Conservation (phyloP, 2,329 filamentous ascomycete species). For the Colletotrichum sp. region DNA sequence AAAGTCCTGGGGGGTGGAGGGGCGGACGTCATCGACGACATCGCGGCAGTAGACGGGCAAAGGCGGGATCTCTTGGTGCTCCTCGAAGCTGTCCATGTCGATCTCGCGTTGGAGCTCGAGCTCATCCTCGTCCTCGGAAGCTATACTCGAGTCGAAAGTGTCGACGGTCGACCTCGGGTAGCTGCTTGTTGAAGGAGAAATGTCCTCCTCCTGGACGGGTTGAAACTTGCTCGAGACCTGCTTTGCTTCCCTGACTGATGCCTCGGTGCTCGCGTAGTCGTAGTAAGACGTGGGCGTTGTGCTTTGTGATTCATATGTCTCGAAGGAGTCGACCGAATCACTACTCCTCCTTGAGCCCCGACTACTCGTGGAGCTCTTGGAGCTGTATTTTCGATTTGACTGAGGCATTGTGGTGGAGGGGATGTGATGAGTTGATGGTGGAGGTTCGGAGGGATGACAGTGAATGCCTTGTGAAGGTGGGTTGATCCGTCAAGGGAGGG, state of each 20-base stretch:
- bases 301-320: conserved; percentile 51
- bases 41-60: conserved; percentile 67
- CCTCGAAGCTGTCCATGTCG: conserved; percentile 35
- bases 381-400: conserved; percentile 40
- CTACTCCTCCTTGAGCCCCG: conserved; percentile 46
- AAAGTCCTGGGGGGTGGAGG: conserved; percentile 84
- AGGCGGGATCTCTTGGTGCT: conserved; percentile 47
- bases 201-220: conserved; percentile 31
- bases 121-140: conserved; percentile 67
- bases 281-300: conserved; percentile 53
- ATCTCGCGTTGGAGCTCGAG: conserved; percentile 36
- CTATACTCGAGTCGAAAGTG: conserved; percentile 79
- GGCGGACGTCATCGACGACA: conserved; percentile 69
- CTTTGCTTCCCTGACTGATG: conserved; percentile 37
- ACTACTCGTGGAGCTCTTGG: conserved; percentile 42
- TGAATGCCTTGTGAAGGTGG: neutral
- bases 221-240: conserved; percentile 20
- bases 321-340: conserved; percentile 44
- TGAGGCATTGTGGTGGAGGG: conserved; percentile 30
- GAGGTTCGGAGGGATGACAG: neutral
- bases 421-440: neutral
- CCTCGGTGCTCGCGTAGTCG: conserved; percentile 44
- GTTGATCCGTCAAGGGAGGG: neutral
- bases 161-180: conserved; percentile 69
- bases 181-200: conserved; percentile 45